These are phyloP conservation scores for Ulota crispa DNA, from an alignment of 225 moss, liverwort and hornwort genomes.

Conservation along the genomic window DNA sequence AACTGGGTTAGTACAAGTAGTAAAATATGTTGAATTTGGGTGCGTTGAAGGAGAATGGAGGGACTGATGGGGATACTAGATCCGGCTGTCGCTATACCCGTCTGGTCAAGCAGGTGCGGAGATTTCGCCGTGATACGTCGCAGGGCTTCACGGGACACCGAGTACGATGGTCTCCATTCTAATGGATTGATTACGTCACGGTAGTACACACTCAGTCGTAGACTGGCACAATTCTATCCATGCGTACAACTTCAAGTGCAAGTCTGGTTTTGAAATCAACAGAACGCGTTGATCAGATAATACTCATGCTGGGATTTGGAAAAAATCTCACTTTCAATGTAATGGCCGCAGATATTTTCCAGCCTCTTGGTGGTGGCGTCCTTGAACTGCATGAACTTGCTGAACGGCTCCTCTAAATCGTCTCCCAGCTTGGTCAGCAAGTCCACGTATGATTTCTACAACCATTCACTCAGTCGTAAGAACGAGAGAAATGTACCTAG, in stretches of 20 bases:
- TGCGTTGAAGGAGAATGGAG: background rate
- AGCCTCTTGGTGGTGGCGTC: constrained; percentile 40
- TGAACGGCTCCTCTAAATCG: constrained; percentile 44
- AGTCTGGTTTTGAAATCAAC: background rate
- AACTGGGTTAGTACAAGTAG: background rate
- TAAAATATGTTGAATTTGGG: too few relatives aligned
- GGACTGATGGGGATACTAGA: constrained; percentile 52
- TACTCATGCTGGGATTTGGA: background rate
- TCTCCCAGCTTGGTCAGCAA: constrained; percentile 40
- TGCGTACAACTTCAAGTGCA: background rate
- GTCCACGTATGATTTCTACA: constrained; percentile 52
- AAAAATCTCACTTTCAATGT: constrained; percentile 42
- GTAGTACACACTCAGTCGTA: constrained; percentile 11
- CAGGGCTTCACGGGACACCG: constrained; percentile 42
- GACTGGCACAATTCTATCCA: constrained; percentile 25
- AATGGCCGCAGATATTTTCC: constrained; percentile 51
- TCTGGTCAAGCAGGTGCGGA: constrained; percentile 38
- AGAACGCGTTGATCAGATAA: background rate
- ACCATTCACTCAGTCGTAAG: background rate
- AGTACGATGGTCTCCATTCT: constrained; percentile 33
- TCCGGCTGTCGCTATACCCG: constrained; percentile 38
- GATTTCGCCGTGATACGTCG: constrained; percentile 31
- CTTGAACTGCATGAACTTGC: constrained; percentile 52
- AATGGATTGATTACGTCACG: constrained; percentile 9
- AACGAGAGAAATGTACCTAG: background rate